Base-by-base conservation (phyloP, 805 yeast genomes). In the Maudiozyma saulgeensis region DNA sequence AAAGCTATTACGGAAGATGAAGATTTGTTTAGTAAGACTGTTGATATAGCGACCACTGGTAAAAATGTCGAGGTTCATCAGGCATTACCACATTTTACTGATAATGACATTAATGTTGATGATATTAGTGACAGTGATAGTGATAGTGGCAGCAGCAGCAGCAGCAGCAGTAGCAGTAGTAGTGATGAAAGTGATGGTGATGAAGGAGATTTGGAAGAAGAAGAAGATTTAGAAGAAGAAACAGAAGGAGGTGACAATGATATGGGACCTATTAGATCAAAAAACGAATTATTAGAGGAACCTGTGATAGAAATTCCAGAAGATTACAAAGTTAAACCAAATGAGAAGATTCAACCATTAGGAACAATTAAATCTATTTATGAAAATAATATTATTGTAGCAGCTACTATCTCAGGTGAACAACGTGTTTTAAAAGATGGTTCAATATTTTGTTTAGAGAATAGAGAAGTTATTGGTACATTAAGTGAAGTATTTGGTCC, bases 401-500 rank as follows among this genome's bases (percentile, higher is more conserved):
- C 80, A 57, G 93, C 96, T 0, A 68, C 68, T 13, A 66, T 74
- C 1, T 86, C 96, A 2, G 98, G 95, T 12, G 97, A 93, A 59
- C 84, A 81, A 61, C 71, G 90, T 41, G 84, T 89, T 2, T 71
- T 91, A 35, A 85, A 82, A 55, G 97, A 88, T 48, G 84, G 82
- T 15, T 82, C 96, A 0, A 71, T 91, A 0, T 73, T 91, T 3
- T 87, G 96, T 59, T 76, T 89, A 43, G 82, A 80, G 53, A 88
- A 87, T 61, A 73, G 83, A 43, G 73, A 77, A 1, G 67, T 83
- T 1, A 58, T 93, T 15, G 98, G 98, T 0, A 81, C 84, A 0
- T 68, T 91, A 9, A 84, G 80, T 60, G 99, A 93, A 64, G 87
- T 88, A 0, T 88, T 93, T 70, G 99, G 99, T 0, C 83, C 87